A percentile compares a stretch with the other conserved stretches of the same genome.
phyloP scores from a whole-genome alignment of 306 rosid genomes.

The Vigna mungo region DNA sequence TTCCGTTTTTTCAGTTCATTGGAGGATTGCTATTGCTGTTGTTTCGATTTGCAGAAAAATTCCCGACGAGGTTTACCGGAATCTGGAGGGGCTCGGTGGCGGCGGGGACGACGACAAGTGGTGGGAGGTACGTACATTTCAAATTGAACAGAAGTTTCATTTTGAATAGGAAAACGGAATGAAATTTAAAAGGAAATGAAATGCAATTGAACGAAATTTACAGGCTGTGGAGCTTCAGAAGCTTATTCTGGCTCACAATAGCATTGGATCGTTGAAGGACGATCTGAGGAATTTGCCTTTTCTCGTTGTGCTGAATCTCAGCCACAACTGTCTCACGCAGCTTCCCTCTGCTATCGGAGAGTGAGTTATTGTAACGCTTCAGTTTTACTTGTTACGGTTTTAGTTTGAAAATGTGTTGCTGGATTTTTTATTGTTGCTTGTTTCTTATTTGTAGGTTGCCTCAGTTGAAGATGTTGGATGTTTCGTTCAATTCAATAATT shows the following conservation, averaged over 20 bases:
- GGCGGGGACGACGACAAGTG: conserved; percentile 74
- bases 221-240: conserved; percentile 94
- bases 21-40: conserved; percentile 3
- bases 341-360: conserved; percentile 92
- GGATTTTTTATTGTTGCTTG: conserved; percentile 11
- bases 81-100: conserved; percentile 64
- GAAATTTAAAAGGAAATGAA: neutral
- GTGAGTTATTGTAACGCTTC: conserved; percentile 59
- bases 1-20: neutral
- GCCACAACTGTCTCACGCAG: conserved; percentile 77
- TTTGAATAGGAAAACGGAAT: neutral
- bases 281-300: conserved; percentile 72
- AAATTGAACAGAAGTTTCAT: neutral
- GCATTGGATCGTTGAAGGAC: conserved; percentile 67
- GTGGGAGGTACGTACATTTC: conserved; percentile 78
- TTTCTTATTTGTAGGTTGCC: conserved; percentile 62
- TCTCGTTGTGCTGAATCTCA: conserved; percentile 76
- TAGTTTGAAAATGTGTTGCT: neutral
- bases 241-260: conserved; percentile 86
- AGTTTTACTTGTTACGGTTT: conserved; percentile 11
- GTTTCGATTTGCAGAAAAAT: conserved; percentile 58
- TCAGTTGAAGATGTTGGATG: conserved; percentile 75
- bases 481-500: conserved; percentile 68
- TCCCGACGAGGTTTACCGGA: conserved; percentile 83
- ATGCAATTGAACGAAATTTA: conserved; percentile 26